These are phyloP conservation scores for Cercospora sojina DNA, from an alignment of 2,329 filamentous ascomycete species.

Conservation along the genomic window DNA sequence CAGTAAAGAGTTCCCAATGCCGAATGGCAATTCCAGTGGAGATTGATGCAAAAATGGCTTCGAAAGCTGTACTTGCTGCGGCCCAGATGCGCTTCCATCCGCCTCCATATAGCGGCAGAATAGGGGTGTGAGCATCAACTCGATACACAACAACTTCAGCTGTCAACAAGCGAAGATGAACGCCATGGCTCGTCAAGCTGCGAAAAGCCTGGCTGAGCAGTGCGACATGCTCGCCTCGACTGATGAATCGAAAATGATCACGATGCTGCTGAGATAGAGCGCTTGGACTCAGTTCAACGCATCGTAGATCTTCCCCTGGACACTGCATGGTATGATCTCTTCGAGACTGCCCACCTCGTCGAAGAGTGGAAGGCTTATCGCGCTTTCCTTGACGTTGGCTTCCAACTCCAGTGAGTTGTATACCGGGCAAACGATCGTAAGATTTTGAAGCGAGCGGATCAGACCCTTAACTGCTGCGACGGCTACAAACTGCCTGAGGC, in stretches of 20 bases:
- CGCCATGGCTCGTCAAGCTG: not conserved
- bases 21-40: not conserved
- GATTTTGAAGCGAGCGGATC: not conserved
- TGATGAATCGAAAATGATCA: not conserved
- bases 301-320: not conserved
- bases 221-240: not conserved
- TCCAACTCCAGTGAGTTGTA: constrained; percentile 2
- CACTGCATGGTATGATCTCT: not conserved
- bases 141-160: not conserved
- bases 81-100: not conserved
- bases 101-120: not conserved
- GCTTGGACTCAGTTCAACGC: not conserved
- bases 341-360: not conserved
- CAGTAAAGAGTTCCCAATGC: not conserved
- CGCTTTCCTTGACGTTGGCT: not conserved
- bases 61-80: not conserved
- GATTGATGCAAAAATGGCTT: not conserved
- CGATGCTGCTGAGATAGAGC: not conserved
- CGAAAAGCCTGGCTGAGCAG: not conserved
- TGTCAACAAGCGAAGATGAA: not conserved
- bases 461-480: not conserved
- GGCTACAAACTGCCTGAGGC: not conserved
- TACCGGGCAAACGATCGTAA: not conserved
- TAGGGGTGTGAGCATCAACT: not conserved
- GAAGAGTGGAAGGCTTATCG: not conserved